These are phyloP conservation scores for Auriscalpium orientale DNA, from an alignment of 768 basidiomycete genomes.

Conservation along the genomic window DNA sequence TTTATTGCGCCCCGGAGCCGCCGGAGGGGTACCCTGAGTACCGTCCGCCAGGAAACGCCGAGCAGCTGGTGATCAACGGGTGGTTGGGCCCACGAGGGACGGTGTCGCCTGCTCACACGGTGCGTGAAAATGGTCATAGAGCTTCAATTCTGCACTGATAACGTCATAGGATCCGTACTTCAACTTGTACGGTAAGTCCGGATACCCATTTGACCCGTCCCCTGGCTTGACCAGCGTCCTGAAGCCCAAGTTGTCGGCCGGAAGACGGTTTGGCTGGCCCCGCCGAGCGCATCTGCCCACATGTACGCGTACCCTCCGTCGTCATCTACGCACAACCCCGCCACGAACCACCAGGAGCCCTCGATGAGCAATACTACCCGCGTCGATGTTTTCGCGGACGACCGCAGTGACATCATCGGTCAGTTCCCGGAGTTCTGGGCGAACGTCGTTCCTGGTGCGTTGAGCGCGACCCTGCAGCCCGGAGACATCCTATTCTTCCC, in stretches of 20 bases:
- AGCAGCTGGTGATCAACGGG: slow-evolving; percentile 60
- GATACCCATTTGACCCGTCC: neutral
- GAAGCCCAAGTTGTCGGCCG: slow-evolving; percentile 82
- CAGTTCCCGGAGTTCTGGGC: slow-evolving; percentile 46
- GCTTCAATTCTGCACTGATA: neutral
- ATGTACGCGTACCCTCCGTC: slow-evolving; percentile 53
- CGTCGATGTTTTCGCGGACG: slow-evolving; percentile 65
- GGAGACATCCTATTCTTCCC: slow-evolving; percentile 90
- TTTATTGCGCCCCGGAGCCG: slow-evolving; percentile 53
- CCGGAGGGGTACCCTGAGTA: slow-evolving; percentile 44
- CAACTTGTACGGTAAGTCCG: slow-evolving; percentile 73
- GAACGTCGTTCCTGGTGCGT: slow-evolving; percentile 51
- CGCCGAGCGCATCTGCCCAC: slow-evolving; percentile 43
- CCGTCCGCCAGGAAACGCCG: slow-evolving; percentile 55
- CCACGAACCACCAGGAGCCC: slow-evolving; percentile 32
- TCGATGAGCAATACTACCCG: slow-evolving; percentile 75
- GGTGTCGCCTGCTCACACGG: slow-evolving; percentile 83
- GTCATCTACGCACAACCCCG: slow-evolving; percentile 26
- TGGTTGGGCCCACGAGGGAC: slow-evolving; percentile 83
- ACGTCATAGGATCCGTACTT: slow-evolving; percentile 76
- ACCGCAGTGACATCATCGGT: slow-evolving; percentile 18
- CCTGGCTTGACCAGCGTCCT: neutral
- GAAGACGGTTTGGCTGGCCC: slow-evolving; percentile 91
- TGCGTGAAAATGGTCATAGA: slow-evolving; percentile 31
- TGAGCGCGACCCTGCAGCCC: slow-evolving; percentile 56